Conservation (phyloP, 2,329 filamentous ascomycete genomes). For the Capronia epimyces region DNA sequence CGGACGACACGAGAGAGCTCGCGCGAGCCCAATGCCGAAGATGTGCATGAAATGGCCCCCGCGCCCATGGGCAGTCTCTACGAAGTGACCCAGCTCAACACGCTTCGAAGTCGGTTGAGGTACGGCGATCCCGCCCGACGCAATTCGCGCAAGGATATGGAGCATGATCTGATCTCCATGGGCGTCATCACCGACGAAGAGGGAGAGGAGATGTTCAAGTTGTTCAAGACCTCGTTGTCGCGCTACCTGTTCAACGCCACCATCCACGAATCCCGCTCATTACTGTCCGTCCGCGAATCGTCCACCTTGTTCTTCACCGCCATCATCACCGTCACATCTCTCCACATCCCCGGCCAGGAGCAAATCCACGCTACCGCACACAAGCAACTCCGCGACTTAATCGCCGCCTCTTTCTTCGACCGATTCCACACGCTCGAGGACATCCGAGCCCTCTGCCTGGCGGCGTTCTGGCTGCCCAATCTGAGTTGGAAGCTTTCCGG, state of each 20-base stretch:
- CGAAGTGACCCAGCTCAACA: conserved; percentile 48
- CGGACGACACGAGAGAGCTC: conserved; percentile 28
- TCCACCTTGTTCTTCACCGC: conserved; percentile 53
- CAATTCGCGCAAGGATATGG: conserved; percentile 27
- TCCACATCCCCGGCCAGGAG: conserved; percentile 53
- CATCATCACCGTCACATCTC: conserved; percentile 53
- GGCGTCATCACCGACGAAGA: conserved; percentile 23
- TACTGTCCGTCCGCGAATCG: conserved; percentile 50
- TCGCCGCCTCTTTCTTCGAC: conserved; percentile 54
- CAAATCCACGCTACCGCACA: conserved; percentile 52
- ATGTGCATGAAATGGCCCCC: conserved; percentile 40
- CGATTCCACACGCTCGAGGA: conserved; percentile 54
- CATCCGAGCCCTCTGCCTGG: conserved; percentile 55
- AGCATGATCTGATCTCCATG: conserved; percentile 25
- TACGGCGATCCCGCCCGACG: conserved; percentile 24
- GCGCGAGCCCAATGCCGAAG: conserved; percentile 23
- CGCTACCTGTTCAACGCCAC: conserved; percentile 34
- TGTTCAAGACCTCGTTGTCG: conserved; percentile 28
- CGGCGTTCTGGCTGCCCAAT: conserved; percentile 59
- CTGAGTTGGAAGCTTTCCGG: conserved; percentile 59
- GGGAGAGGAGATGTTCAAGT: conserved; percentile 25
- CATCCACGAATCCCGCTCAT: conserved; percentile 46
- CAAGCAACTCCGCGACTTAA: conserved; percentile 52
- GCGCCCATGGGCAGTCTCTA: conserved; percentile 52
- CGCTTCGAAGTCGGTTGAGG: conserved; percentile 23